Percentiles rank a stretch among this genome's conserved stretches.
Conservation (phyloP, 148 eudicot genomes). For the Salicornia ramosissima region DNA sequence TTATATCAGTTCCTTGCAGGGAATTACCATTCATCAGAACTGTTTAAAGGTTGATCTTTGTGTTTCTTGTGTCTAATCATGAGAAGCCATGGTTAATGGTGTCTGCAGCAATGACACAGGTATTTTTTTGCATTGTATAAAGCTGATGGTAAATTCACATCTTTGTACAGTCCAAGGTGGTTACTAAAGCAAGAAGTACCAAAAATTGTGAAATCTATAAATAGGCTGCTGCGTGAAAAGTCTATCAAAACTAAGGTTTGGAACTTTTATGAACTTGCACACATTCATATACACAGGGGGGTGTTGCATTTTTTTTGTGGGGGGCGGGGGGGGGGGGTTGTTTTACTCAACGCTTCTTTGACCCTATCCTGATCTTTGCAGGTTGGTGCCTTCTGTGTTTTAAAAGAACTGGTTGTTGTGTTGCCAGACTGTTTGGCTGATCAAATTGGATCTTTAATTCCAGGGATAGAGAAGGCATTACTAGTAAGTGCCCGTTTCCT, state of each 20-base stretch:
- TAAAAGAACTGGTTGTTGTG: conserved; percentile 92
- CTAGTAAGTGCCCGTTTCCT: conserved; percentile 48
- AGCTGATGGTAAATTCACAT: neutral
- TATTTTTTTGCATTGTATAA: neutral
- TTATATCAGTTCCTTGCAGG: neutral
- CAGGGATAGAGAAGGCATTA: conserved; percentile 96
- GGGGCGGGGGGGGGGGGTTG: no score
- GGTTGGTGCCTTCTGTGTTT: conserved; percentile 96
- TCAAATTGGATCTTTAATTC: conserved; percentile 80
- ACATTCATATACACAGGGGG: no score
- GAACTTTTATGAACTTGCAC: neutral
- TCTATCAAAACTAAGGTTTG: conserved; percentile 89
- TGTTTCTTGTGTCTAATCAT: neutral
- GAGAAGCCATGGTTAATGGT: neutral
- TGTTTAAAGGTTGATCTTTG: neutral
- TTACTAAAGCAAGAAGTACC: conserved; percentile 92
- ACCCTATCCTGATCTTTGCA: conserved; percentile 28
- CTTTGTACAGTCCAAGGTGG: conserved; percentile 73
- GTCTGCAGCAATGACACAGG: neutral
- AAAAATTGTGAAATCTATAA: conserved; percentile 81
- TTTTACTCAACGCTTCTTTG: conserved; percentile 8
- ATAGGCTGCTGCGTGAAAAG: conserved; percentile 88
- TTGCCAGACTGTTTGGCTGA: conserved; percentile 93
- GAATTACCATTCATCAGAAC: neutral
- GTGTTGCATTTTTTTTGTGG: no score